Evolutionary conservation across 78 protist genomes (phyloP).

Genomic region (Anaeramoeba ignava): DNA sequence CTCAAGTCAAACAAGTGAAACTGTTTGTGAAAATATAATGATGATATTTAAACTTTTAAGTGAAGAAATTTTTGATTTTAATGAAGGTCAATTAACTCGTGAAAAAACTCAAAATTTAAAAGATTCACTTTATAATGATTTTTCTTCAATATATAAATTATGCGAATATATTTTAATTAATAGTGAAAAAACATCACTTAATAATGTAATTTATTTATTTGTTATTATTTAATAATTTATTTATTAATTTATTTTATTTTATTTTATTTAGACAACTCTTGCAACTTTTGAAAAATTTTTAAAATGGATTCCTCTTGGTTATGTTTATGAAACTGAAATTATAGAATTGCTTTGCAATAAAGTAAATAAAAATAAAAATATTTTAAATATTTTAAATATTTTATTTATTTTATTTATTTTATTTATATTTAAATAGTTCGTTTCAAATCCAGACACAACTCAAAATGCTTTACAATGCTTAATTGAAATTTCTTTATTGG

Average conservation of each 20-base stretch:
- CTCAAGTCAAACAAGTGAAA: slow-evolving; percentile 54
- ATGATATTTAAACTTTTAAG: slow-evolving; percentile 58
- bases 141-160: slow-evolving; percentile 37
- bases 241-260: too few species aligned
- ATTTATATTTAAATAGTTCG: not conserved
- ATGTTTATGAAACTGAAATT: slow-evolving; percentile 70
- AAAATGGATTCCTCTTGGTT: slow-evolving; percentile 96
- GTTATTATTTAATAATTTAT: too few species aligned
- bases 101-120: slow-evolving; percentile 58
- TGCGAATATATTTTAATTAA: slow-evolving; percentile 32
- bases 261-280: too few species aligned
- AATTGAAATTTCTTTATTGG: not conserved
- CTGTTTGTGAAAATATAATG: slow-evolving; percentile 91
- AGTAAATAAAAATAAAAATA: too few species aligned
- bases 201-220: too few species aligned
- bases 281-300: too few species aligned
- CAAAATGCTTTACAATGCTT: not conserved
- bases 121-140: slow-evolving; percentile 63
- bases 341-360: slow-evolving; percentile 10
- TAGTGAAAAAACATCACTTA: slow-evolving; percentile 33
- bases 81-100: not conserved
- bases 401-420: too few species aligned
- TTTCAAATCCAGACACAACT: not conserved
- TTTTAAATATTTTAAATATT: too few species aligned
- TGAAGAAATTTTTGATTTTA: slow-evolving; percentile 2